These are phyloP conservation scores for Apiotrichum sp. DNA, from an alignment of 1,284 basidiomycete genomes.

Conservation along the genomic window DNA sequence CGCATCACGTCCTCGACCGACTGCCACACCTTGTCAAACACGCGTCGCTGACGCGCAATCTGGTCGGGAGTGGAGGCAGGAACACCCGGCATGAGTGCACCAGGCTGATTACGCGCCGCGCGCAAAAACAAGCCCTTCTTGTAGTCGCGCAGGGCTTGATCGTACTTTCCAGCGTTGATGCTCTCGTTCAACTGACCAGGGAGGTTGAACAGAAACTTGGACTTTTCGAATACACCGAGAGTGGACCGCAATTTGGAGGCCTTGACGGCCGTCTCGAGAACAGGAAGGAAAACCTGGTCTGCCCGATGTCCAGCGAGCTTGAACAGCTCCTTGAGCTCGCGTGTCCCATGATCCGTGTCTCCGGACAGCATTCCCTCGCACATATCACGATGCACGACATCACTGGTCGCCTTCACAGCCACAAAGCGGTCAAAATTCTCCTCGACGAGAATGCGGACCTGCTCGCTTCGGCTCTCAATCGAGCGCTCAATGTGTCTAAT, in stretches of 20 bases:
- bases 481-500: constrained; percentile 65
- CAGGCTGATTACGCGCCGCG: constrained; percentile 64
- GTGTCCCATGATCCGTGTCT: constrained; percentile 73
- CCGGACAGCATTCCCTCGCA: constrained; percentile 74
- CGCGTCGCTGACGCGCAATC: constrained; percentile 73
- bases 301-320: constrained; percentile 81
- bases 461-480: constrained; percentile 83
- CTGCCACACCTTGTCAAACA: constrained; percentile 93
- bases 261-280: constrained; percentile 92
- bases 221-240: constrained; percentile 89
- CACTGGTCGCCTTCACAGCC: constrained; percentile 91
- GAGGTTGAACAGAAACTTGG: constrained; percentile 97
- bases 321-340: constrained; percentile 71
- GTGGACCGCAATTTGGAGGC: constrained; percentile 88
- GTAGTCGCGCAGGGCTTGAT: constrained; percentile 89
- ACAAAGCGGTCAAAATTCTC: constrained; percentile 98
- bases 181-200: constrained; percentile 86
- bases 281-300: constrained; percentile 91
- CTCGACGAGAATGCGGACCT: constrained; percentile 88
- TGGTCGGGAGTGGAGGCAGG: constrained; percentile 52
- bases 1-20: constrained; percentile 92
- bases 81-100: constrained; percentile 61
- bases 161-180: constrained; percentile 73
- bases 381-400: constrained; percentile 91
- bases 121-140: constrained; percentile 92